Conservation (phyloP, 78 protist species). For the slime mould (Dictyostelium discoideum) region DNA sequence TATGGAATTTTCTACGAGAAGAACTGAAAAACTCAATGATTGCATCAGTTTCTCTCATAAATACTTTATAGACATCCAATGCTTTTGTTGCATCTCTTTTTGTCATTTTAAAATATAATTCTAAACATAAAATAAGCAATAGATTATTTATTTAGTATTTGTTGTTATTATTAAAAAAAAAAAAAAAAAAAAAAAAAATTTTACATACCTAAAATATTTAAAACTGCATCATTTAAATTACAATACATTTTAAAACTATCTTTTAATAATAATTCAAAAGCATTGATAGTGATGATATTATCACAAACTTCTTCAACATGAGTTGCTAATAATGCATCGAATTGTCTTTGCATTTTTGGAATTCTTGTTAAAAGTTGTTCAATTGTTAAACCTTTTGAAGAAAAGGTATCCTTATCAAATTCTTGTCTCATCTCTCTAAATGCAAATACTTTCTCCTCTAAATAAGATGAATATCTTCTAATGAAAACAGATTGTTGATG, state of each 20-base stretch:
- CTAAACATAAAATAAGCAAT: neutral
- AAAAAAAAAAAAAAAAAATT: no score
- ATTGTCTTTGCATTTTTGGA: slow-evolving; percentile 82
- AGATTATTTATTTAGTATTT: neutral
- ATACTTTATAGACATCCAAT: slow-evolving; percentile 72
- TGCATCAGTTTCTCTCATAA: slow-evolving; percentile 80
- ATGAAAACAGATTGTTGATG: slow-evolving; percentile 83
- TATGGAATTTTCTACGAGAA: slow-evolving; percentile 76
- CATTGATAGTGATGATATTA: slow-evolving; percentile 81
- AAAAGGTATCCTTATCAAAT: slow-evolving; percentile 65
- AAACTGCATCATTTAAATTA: slow-evolving; percentile 80
- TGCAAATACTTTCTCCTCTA: slow-evolving; percentile 79
- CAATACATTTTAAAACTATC: slow-evolving; percentile 82
- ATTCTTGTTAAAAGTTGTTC: slow-evolving; percentile 61
- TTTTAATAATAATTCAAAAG: slow-evolving; percentile 70
- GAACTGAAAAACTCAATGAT: slow-evolving; percentile 75
- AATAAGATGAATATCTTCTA: slow-evolving; percentile 68
- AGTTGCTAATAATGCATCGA: slow-evolving; percentile 66
- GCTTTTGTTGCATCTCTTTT: slow-evolving; percentile 83
- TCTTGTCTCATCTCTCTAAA: slow-evolving; percentile 48
- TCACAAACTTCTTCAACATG: slow-evolving; percentile 81
- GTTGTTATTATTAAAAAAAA: neutral
- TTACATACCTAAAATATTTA: slow-evolving; percentile 77
- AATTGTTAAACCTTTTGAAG: slow-evolving; percentile 66
- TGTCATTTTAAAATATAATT: slow-evolving; percentile 78